Evolutionary conservation across 176 grass and related monocot genomes (phyloP), one percentile per base, ranked within the genome.

Genomic region (Oryza coarctata): DNA sequence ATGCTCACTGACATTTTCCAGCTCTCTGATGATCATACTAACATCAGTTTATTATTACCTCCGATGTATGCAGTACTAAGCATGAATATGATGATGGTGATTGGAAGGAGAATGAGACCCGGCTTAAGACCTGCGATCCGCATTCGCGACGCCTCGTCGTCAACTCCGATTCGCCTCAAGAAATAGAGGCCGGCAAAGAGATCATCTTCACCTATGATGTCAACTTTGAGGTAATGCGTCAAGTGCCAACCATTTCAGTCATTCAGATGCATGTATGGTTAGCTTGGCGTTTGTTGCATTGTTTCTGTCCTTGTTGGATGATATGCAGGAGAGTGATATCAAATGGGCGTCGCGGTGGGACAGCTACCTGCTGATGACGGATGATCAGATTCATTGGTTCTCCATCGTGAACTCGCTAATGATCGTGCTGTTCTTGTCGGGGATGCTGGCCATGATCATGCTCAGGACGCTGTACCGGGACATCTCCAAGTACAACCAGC

Each of bases 371-470:
- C 71, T 98, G 81, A 94, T 93, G 95, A 86, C 88, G 20, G 95
- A 98, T 10, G 95, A 94, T 39, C 95, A 93, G 73, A 98, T 98
- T 71, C 92, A 93, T 64, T 94, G 95, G 95, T 98, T 98, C 43
- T 98, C 95, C 23, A 93, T 98, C 2, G 82, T 98, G 17, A 94
- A 94, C 66, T 98, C 90, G 26, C 71, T 98, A 28, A 91, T 98
- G 95, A 94, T 94, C 83, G 90, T 94, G 17, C 88, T 98, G 17
- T 98, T 98, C 88, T 86, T 94, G 15, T 91, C 90, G 29, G 95
- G 88, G 35, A 98, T 98, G 92, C 70, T 94, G n/a, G 95, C 95
- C 71, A 98, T 98, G 92, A 94, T 94, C 65, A 98, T 94, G 95
- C 88, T 98, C 38, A 78, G 92, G 23, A 94, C 95, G 2, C 88